Conservation (phyloP, 2,329 filamentous ascomycete genomes). For the Aspergillus puulaauensis region DNA sequence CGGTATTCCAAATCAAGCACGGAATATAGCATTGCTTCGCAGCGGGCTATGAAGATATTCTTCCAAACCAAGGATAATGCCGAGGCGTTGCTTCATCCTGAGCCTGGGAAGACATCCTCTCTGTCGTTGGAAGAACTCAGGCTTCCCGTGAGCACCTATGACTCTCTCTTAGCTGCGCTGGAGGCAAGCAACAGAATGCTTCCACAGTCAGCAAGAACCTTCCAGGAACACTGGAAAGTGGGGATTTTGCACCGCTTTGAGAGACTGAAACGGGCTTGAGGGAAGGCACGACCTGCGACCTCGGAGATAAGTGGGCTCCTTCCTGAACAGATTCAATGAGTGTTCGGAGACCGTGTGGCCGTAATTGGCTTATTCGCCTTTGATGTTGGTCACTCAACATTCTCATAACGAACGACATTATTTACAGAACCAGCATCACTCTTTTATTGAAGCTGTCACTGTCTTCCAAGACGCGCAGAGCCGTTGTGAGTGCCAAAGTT, state of each 20-base stretch:
- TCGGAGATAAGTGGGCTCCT: not conserved
- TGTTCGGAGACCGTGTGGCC: not conserved
- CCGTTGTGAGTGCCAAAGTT: not conserved
- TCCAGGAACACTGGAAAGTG: slow-evolving; percentile 54
- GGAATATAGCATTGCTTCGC: slow-evolving; percentile 31
- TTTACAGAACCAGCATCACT: not conserved
- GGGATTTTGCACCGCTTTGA: slow-evolving; percentile 52
- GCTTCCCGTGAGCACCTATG: slow-evolving; percentile 39
- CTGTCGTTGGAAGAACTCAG: slow-evolving; percentile 51
- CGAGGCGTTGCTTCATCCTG: slow-evolving; percentile 36
- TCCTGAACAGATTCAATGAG: not conserved
- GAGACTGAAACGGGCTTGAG: slow-evolving; percentile 17
- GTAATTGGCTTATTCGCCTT: not conserved
- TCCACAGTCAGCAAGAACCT: slow-evolving; percentile 50
- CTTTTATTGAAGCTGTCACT: not conserved
- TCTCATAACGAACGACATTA: not conserved
- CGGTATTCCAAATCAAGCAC: slow-evolving; percentile 52
- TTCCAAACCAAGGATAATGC: slow-evolving; percentile 43
- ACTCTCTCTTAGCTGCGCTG: slow-evolving; percentile 38
- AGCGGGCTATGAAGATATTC: slow-evolving; percentile 59
- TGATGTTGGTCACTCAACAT: not conserved
- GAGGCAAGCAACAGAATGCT: slow-evolving; percentile 44
- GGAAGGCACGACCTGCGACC: not conserved
- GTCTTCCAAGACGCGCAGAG: not conserved
- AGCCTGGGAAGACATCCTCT: slow-evolving; percentile 37